Evolutionary conservation across 352 stramenopile genomes (phyloP), one percentile per base, ranked within the genome.

Genomic region (Globisporangium nunn): DNA sequence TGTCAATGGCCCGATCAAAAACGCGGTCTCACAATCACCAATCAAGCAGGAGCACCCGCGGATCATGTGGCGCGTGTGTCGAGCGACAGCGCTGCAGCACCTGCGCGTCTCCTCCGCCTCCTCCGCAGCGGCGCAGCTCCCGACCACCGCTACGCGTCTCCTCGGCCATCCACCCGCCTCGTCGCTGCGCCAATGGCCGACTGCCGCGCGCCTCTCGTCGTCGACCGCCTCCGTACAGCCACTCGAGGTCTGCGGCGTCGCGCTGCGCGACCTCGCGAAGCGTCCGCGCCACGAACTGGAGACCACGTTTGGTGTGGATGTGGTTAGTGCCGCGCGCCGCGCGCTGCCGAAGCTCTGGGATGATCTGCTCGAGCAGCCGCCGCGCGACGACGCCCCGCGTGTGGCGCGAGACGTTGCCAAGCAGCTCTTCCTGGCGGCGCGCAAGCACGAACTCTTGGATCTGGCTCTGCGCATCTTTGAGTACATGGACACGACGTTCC

Each of bases 401-500:
- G 44, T 64, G 49, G 18, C 52, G n/a, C 50, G 62, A 30, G 52
- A 64, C 10, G 58, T 72, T n/a, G 49, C 56, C 0, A 35, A 68
- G 45, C 65, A 75, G 29, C 66, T 76, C 31, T 80, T 78, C 59
- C 46, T 56, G 46, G 67, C 63, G 4, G 56, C 73, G 17, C 62
- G 41, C 50, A 63, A 62, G 39, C 65, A 58, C 31, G 57, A 63
- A 29, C 44, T 74, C 11, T 35, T 56, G 15, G 66, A 74, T 33
- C 50, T 80, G 10, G 64, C 74, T 61, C 51, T 55, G 48, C 61
- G 65, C n/a, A 50, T 56, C 29, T 80, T 83, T 53, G 62, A 69
- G 1, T 83, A 75, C 56, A 63, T 75, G 62, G 62, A 83, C 18
- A 51, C 33, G 18, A 58, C 74, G 35, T 79, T 69, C 49, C 59